A percentile compares a stretch with the other conserved stretches of the same genome.
Evolutionary conservation across 108 stramenopile species (phyloP).

Genomic region (Cyclotella baltica): DNA sequence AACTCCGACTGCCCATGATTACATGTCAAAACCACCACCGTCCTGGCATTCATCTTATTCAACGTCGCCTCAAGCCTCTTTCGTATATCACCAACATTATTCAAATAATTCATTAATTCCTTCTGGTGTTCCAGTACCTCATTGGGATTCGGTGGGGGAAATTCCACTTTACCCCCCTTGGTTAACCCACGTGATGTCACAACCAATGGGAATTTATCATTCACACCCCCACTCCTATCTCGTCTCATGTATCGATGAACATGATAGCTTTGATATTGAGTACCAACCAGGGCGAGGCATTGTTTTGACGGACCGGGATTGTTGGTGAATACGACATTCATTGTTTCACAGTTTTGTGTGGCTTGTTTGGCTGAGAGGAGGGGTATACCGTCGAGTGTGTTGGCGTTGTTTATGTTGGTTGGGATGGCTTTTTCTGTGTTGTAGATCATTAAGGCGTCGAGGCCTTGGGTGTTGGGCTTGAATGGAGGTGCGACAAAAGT

Average conservation of each 20-base stretch:
- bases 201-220: slow-evolving; percentile 34
- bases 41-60: slow-evolving; percentile 21
- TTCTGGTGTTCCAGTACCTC: slow-evolving; percentile 25
- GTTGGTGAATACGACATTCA: slow-evolving; percentile 53
- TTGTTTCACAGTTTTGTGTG: slow-evolving; percentile 52
- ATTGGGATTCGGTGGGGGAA: slow-evolving; percentile 16
- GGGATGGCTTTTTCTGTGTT: slow-evolving; percentile 34
- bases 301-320: slow-evolving; percentile 32
- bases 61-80: slow-evolving; percentile 23
- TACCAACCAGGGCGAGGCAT: slow-evolving; percentile 42
- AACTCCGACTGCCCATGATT: slow-evolving; percentile 54
- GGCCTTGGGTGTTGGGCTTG: slow-evolving; percentile 14
- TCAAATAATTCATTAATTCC: slow-evolving; percentile 33
- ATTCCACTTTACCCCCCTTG: slow-evolving; percentile 33
- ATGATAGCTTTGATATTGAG: slow-evolving; percentile 52
- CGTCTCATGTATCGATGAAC: slow-evolving; percentile 53
- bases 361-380: slow-evolving; percentile 35
- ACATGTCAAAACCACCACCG: slow-evolving; percentile 46
- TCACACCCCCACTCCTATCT: slow-evolving; percentile 14
- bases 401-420: slow-evolving; percentile 14
- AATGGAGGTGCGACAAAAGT: not conserved
- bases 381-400: slow-evolving; percentile 21
- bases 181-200: slow-evolving; percentile 42
- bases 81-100: slow-evolving; percentile 25
- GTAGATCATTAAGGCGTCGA: slow-evolving; percentile 52